Conservation (phyloP, 2,329 filamentous ascomycete genomes). For the Aspergillus calidoustus region DNA sequence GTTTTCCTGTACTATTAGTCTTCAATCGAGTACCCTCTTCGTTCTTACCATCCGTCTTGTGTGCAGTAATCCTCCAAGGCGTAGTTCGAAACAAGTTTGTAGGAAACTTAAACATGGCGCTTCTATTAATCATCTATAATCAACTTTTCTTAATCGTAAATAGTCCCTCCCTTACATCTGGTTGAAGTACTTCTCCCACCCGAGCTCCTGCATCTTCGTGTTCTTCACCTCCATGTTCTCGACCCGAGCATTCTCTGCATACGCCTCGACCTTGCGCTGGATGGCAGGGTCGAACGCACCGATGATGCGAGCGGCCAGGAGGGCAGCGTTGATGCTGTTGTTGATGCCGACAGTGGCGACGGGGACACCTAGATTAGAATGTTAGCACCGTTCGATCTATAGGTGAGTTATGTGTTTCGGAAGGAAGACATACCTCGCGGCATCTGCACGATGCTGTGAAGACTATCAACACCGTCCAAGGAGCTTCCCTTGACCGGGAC, state of each 20-base stretch:
- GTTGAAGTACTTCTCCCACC: slow-evolving; percentile 51
- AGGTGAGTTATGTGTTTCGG: neutral
- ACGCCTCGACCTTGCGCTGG: slow-evolving; percentile 48
- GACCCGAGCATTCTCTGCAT: slow-evolving; percentile 46
- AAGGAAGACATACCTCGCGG: slow-evolving; percentile 56
- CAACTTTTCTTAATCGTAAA: neutral
- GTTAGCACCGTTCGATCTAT: slow-evolving; percentile 17
- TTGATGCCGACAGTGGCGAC: slow-evolving; percentile 79
- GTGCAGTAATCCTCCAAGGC: neutral
- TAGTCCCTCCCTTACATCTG: slow-evolving; percentile 40
- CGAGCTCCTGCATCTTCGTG: slow-evolving; percentile 47
- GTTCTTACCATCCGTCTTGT: neutral
- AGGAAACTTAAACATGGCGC: neutral
- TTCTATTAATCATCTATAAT: slow-evolving; percentile 3
- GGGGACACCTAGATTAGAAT: slow-evolving; percentile 61
- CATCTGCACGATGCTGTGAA: slow-evolving; percentile 79
- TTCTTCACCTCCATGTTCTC: slow-evolving; percentile 51
- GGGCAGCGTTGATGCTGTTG: slow-evolving; percentile 76
- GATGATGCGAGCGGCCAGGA: slow-evolving; percentile 72
- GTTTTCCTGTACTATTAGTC: slow-evolving; percentile 1
- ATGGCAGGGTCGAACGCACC: slow-evolving; percentile 54
- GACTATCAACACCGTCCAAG: slow-evolving; percentile 71
- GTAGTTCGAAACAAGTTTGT: neutral
- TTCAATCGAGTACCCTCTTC: slow-evolving; percentile 9
- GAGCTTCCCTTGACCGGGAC: slow-evolving; percentile 76